A percentile compares a stretch with the other conserved stretches of the same genome.
These are phyloP conservation scores for Vitis hybrid DNA, from an alignment of 177 flowering plant species.

Conservation along the genomic window DNA sequence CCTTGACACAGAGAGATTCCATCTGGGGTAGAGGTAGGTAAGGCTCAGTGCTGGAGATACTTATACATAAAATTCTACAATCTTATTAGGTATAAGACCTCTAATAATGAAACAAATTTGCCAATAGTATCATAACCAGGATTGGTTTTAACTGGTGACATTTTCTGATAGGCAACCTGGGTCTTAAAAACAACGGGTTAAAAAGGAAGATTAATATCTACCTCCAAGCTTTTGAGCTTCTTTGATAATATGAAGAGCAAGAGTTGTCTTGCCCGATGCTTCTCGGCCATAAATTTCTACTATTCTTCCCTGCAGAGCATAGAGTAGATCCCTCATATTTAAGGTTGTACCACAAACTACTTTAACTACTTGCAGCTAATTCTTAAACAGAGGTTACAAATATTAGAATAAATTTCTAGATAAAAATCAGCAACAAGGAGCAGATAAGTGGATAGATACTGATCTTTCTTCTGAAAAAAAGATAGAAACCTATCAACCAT, in stretches of 20 bases:
- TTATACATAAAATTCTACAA: too few species aligned
- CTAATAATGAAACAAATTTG: background rate
- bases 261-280: conserved; percentile 93
- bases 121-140: background rate
- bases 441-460: too few species aligned
- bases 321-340: conserved; percentile 8
- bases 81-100: background rate
- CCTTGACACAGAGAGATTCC: too few species aligned
- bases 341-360: background rate
- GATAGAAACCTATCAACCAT: background rate
- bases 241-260: conserved; percentile 80
- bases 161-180: background rate
- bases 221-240: conserved; percentile 99
- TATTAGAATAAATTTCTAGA: too few species aligned
- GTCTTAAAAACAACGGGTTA: background rate
- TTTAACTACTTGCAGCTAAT: conserved; percentile 1
- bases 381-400: background rate
- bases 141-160: background rate
- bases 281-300: conserved; percentile 89
- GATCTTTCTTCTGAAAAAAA: background rate
- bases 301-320: conserved; percentile 71
- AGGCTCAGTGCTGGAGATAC: too few species aligned
- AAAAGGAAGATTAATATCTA: conserved; percentile 7
- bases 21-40: too few species aligned
- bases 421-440: too few species aligned